Evolutionary conservation across 2,329 filamentous ascomycete genomes (phyloP).

Genomic region (Hypoxylon rubiginosum): DNA sequence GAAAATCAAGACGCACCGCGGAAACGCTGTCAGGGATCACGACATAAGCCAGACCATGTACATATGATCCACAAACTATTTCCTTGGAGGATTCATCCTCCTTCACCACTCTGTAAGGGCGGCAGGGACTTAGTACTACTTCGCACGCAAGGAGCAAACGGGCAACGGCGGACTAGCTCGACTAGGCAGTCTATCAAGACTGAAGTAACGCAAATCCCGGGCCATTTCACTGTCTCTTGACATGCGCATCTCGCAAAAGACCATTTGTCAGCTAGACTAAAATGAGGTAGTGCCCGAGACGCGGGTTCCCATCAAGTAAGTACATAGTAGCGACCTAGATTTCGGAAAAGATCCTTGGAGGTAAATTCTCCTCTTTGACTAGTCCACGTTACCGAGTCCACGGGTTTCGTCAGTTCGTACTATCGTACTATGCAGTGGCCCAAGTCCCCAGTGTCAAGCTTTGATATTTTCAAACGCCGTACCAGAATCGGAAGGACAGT

Average conservation of each 20-base stretch:
- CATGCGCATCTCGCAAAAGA: neutral
- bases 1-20: neutral
- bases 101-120: conserved; percentile 9
- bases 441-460: conserved; percentile 1
- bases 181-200: conserved; percentile 19
- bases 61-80: conserved; percentile 24
- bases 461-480: conserved; percentile 12
- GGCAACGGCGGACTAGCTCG: conserved; percentile 16
- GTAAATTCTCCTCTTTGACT: conserved; percentile 12
- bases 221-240: neutral
- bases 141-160: conserved; percentile 4
- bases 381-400: conserved; percentile 20
- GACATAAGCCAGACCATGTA: conserved; percentile 13
- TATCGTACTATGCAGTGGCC: too few relatives aligned
- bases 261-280: conserved; percentile 14
- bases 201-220: conserved; percentile 3
- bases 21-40: conserved; percentile 15
- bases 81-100: conserved; percentile 25
- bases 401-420: conserved; percentile 17
- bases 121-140: conserved; percentile 14
- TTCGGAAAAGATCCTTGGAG: conserved; percentile 1
- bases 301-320: neutral
- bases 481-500: conserved; percentile 11
- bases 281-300: neutral
- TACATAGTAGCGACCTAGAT: neutral